phyloP scores from a whole-genome alignment of 1,284 basidiomycete species.

The Erythrobasidium hasegawianum region DNA sequence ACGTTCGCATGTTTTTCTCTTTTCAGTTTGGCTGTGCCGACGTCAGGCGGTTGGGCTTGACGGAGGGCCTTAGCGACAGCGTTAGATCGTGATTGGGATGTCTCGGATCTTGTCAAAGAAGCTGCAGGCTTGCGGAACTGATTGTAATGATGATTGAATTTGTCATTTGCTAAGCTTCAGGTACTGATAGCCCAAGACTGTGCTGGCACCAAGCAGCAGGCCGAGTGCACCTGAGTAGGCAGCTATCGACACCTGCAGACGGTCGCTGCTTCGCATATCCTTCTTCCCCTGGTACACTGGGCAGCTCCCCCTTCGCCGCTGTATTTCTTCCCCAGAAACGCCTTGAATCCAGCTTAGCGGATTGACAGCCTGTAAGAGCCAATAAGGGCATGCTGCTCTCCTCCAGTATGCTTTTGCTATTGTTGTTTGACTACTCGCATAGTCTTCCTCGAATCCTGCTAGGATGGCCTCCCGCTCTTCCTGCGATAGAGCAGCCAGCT shows the following conservation, averaged over 20 bases:
- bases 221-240: neutral
- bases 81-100: no score
- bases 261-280: neutral
- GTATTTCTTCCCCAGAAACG: neutral
- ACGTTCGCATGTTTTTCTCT: no score
- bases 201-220: neutral
- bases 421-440: conserved; percentile 44
- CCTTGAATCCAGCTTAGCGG: conserved; percentile 22
- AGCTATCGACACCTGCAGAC: neutral
- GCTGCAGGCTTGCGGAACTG: no score
- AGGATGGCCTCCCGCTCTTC: conserved; percentile 44
- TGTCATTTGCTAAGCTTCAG: no score
- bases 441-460: conserved; percentile 48
- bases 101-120: no score
- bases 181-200: neutral
- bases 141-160: no score
- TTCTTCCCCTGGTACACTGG: conserved; percentile 23
- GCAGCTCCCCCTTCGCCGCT: conserved; percentile 16
- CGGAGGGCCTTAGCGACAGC: no score
- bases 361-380: conserved; percentile 25
- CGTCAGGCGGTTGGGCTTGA: no score
- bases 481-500: conserved; percentile 65
- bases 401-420: conserved; percentile 13
- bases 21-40: no score
- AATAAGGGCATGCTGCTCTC: conserved; percentile 20